These are phyloP conservation scores for Suillus decipiens DNA, from an alignment of 768 basidiomycete genomes.

Conservation along the genomic window DNA sequence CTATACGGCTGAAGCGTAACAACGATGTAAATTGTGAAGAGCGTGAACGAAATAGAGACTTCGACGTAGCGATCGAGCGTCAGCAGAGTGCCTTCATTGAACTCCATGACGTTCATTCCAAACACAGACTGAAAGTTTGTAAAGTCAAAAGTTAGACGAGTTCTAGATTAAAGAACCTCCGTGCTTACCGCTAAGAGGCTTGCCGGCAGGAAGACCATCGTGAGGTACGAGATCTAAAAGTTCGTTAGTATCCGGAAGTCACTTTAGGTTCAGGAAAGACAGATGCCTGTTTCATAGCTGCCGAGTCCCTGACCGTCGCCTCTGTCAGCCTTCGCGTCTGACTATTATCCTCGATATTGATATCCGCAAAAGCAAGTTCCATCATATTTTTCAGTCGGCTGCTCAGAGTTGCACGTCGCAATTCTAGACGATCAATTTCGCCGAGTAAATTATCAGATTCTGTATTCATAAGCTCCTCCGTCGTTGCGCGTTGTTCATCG, in stretches of 20 bases:
- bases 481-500: conserved; percentile 17
- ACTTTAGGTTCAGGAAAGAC: conserved; percentile 26
- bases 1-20: no score
- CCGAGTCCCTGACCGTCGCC: conserved; percentile 44
- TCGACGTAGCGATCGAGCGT: conserved; percentile 43
- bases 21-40: no score
- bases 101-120: conserved; percentile 56
- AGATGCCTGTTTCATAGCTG: conserved; percentile 37
- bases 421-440: conserved; percentile 52
- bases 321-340: conserved; percentile 53
- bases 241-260: background rate
- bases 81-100: conserved; percentile 34
- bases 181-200: conserved; percentile 40
- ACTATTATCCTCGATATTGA: conserved; percentile 57
- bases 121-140: conserved; percentile 42
- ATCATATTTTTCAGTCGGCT: conserved; percentile 36
- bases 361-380: conserved; percentile 50
- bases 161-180: background rate
- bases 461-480: conserved; percentile 39
- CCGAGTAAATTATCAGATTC: conserved; percentile 50
- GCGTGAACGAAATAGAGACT: conserved; percentile 47
- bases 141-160: background rate
- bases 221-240: conserved; percentile 45
- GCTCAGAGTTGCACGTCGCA: conserved; percentile 30
- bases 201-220: conserved; percentile 63